These are phyloP conservation scores for Echium plantagineum DNA, from an alignment of 257 asterid genomes.

Conservation along the genomic window DNA sequence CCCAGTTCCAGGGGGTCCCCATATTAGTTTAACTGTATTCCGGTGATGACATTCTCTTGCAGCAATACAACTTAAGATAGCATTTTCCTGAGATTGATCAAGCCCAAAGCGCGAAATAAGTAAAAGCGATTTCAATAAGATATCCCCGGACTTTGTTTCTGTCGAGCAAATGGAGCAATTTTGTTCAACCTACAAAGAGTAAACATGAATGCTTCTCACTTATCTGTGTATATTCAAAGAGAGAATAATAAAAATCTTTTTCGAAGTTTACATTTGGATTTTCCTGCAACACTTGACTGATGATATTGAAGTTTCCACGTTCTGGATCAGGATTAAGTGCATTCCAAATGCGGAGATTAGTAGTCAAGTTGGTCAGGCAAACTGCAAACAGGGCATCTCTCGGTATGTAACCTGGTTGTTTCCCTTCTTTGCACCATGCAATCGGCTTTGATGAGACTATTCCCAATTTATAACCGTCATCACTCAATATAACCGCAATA, in stretches of 20 bases:
- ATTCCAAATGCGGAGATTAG: conserved; percentile 47
- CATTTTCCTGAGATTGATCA: conserved; percentile 41
- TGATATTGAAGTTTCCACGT: conserved; percentile 15
- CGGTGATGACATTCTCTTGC: conserved; percentile 34
- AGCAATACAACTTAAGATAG: conserved; percentile 34
- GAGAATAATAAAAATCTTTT: not conserved
- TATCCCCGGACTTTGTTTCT: not conserved
- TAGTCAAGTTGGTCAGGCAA: conserved; percentile 34
- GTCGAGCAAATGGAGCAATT: conserved; percentile 28
- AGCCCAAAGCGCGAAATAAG: conserved; percentile 17
- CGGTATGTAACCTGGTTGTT: not conserved
- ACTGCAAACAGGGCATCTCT: conserved; percentile 25
- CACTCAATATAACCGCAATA: conserved; percentile 30
- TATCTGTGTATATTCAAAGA: not conserved
- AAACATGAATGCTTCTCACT: not conserved
- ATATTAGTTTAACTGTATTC: conserved; percentile 36
- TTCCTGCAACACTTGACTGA: conserved; percentile 22
- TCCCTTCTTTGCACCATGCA: conserved; percentile 12
- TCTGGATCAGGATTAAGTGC: conserved; percentile 21
- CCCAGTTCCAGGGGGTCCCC: conserved; percentile 95
- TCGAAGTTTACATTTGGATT: conserved; percentile 10
- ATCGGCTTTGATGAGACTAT: conserved; percentile 15
- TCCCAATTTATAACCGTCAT: not conserved
- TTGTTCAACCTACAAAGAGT: conserved; percentile 19
- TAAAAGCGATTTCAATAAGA: conserved; percentile 5